A percentile compares a stretch with the other conserved stretches of the same genome.
Conservation (phyloP, 2,329 filamentous ascomycete species). For the Thielaviopsis punctulata region DNA sequence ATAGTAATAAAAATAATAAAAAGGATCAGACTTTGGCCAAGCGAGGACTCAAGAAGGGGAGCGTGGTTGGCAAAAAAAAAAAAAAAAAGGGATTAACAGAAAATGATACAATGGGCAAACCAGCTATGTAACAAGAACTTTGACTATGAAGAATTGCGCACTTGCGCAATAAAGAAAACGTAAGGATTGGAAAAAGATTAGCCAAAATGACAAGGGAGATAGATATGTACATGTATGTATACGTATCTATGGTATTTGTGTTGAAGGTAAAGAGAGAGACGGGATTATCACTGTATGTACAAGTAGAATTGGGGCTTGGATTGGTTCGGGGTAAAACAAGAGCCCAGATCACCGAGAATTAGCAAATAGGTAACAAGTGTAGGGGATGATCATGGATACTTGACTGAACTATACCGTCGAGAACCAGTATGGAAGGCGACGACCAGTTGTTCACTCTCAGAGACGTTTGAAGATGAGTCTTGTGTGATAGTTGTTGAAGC, state of each 20-base stretch:
- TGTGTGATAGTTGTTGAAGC: too few relatives aligned
- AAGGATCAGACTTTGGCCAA: not conserved
- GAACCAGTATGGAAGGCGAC: too few relatives aligned
- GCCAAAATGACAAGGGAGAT: not conserved
- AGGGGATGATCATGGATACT: too few relatives aligned
- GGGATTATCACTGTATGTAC: not conserved
- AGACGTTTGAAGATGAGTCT: too few relatives aligned
- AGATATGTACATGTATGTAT: too few relatives aligned
- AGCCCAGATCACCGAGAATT: not conserved
- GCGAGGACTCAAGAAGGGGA: not conserved
- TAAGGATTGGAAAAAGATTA: not conserved
- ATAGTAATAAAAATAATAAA: not conserved
- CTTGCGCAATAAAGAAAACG: not conserved
- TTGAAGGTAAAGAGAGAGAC: too few relatives aligned
- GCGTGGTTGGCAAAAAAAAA: not conserved
- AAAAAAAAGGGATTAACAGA: not conserved
- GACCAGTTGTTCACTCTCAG: too few relatives aligned
- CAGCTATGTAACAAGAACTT: not conserved
- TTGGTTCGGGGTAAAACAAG: not conserved
- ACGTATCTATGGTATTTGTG: too few relatives aligned
- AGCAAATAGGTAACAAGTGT: too few relatives aligned
- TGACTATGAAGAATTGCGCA: not conserved
- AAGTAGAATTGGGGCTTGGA: not conserved
- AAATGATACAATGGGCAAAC: not conserved
- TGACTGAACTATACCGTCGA: too few relatives aligned